Base-by-base conservation (phyloP, 805 yeast species). In the Diddensiella caesifluorescens region DNA sequence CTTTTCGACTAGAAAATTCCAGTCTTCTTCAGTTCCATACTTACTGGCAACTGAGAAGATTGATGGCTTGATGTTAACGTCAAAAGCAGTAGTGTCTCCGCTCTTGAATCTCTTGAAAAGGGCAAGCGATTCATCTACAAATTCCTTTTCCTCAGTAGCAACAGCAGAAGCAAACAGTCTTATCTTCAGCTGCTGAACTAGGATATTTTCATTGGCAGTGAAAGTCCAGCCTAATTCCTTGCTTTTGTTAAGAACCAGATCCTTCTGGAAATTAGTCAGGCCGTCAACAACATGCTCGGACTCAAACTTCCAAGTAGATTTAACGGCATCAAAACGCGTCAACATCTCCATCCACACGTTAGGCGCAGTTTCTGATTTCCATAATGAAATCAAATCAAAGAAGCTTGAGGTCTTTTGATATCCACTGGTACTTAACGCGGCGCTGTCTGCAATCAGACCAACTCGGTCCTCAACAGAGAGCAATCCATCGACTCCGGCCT, bases 31-130 rank as follows among this genome's bases (percentile, higher is more conserved):
- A 45, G 77, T 77, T 51, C 94, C 94, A 37, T 62, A 58, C 59
- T 72, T 72, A 38, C 89, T 85, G 46, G 74, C 85, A n/a, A 78
- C 65, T 41, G 61, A 64, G 64, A 83, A 86, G 15, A 86, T 77
- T 12, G 81, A 56, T 3, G 72, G 74, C 62, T 84, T 76, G 52
- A 86, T 64, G 65, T 84, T 79, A 44, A 95, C 85, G 61, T 85
- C 77, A 49, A 87, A 70, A 25, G 86, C 85, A 22, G 69, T 63
- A 50, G 72, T 71, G 58, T 83, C 83, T 48, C 92, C 92, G 9
- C 67, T 64, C 38, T 71, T 65, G 55, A 67, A 82, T 31, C 68
- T 66, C 5, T 63, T 68, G 60, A 83, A 84, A 54, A 73, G 63
- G 13, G 45, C 54, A 40, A 60, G 50, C 15, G 65, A 68, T 13